Conservation (phyloP, 2,329 filamentous ascomycete genomes). For the Akanthomyces dipterigenus region DNA sequence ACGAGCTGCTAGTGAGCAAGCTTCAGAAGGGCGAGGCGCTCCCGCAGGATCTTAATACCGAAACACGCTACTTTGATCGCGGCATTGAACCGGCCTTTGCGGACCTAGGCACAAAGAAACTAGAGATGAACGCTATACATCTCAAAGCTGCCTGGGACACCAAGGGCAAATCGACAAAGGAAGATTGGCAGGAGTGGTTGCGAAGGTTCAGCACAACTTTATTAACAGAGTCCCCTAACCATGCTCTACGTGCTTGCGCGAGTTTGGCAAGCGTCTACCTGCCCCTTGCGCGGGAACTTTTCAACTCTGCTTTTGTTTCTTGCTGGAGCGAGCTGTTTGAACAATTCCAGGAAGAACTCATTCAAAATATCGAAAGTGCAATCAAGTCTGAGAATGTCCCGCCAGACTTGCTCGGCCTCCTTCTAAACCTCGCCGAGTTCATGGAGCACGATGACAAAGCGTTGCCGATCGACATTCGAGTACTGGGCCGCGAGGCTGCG, state of each 20-base stretch:
- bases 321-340: slow-evolving; percentile 98
- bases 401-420: slow-evolving; percentile 85
- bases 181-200: slow-evolving; percentile 99
- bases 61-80: slow-evolving; percentile 70
- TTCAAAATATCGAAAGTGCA: slow-evolving; percentile 90
- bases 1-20: slow-evolving; percentile 86
- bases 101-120: slow-evolving; percentile 84
- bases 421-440: slow-evolving; percentile 95
- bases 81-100: slow-evolving; percentile 74
- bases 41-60: slow-evolving; percentile 89
- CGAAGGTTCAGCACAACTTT: slow-evolving; percentile 92
- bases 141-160: slow-evolving; percentile 97
- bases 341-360: slow-evolving; percentile 92
- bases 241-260: slow-evolving; percentile 87
- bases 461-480: slow-evolving; percentile 91
- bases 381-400: slow-evolving; percentile 94
- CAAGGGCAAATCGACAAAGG: slow-evolving; percentile 90
- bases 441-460: slow-evolving; percentile 99
- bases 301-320: slow-evolving; percentile 98
- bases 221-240: slow-evolving; percentile 90
- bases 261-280: slow-evolving; percentile 86
- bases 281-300: slow-evolving; percentile 84
- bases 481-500: slow-evolving; percentile 87
- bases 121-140: slow-evolving; percentile 96
- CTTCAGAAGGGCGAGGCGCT: slow-evolving; percentile 89